Evolutionary conservation across 169 alveolate species (phyloP).

Genomic region (Hepatocystis sp.): DNA sequence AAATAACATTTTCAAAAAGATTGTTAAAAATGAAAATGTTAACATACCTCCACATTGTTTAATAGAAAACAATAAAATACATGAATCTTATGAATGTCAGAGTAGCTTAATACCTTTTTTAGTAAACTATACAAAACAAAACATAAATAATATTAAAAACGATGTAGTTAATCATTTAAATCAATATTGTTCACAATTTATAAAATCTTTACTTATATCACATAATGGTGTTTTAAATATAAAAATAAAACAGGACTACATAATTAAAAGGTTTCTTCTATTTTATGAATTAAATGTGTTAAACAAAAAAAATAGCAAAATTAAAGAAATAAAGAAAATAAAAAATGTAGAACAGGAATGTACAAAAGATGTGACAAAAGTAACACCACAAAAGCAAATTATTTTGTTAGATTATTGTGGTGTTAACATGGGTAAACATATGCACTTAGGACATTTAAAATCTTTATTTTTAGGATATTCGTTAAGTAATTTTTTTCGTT

Average conservation of each 20-base stretch:
- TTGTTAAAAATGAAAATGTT: conserved; percentile 18
- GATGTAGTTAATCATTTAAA: conserved; percentile 1
- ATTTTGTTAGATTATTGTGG: conserved; percentile 84
- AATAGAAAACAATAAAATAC: conserved; percentile 47
- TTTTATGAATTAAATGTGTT: not conserved
- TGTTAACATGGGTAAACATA: conserved; percentile 83
- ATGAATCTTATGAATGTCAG: conserved; percentile 40
- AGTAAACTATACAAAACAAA: conserved; percentile 6
- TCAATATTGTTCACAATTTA: not conserved
- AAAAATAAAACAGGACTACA: conserved; percentile 2
- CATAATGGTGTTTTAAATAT: conserved; percentile 29
- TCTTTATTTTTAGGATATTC: conserved; percentile 83
- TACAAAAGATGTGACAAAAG: not conserved
- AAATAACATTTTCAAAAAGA: conserved; percentile 5
- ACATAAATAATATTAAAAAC: not conserved
- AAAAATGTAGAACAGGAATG: not conserved
- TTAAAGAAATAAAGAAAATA: too few species aligned
- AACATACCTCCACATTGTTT: conserved; percentile 30
- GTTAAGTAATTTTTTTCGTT: conserved; percentile 78
- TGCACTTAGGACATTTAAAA: conserved; percentile 85
- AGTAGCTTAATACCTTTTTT: conserved; percentile 33
- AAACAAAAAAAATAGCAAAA: not conserved
- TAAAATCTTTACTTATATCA: conserved; percentile 8
- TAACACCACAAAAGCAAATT: not conserved
- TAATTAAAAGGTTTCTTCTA: not conserved